Conservation (phyloP, 2,329 filamentous ascomycete genomes). For the Phialophora verrucosa region DNA sequence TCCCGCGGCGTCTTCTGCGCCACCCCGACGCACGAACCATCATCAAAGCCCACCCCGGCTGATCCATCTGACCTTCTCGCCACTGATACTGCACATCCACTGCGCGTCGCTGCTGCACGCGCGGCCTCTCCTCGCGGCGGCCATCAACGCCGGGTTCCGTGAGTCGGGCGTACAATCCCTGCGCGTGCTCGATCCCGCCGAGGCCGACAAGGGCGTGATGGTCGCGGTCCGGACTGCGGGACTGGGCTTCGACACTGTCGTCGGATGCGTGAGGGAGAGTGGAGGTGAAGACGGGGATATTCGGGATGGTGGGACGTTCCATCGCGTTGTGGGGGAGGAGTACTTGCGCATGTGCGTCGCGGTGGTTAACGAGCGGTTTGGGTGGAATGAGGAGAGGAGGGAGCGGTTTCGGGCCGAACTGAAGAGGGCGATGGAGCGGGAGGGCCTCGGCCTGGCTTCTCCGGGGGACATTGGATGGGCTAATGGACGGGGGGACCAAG, state of each 20-base stretch:
- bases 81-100: slow-evolving; percentile 75
- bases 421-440: slow-evolving; percentile 35
- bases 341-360: slow-evolving; percentile 71
- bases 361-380: slow-evolving; percentile 70
- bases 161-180: slow-evolving; percentile 79
- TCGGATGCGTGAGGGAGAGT: slow-evolving; percentile 60
- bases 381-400: slow-evolving; percentile 48
- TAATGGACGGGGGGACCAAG: neutral
- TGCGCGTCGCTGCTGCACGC: slow-evolving; percentile 76
- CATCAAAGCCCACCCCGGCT: slow-evolving; percentile 12
- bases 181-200: slow-evolving; percentile 53
- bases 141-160: slow-evolving; percentile 81
- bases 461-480: slow-evolving; percentile 10
- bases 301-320: slow-evolving; percentile 42
- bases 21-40: no score
- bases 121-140: slow-evolving; percentile 75
- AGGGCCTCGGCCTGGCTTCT: slow-evolving; percentile 14
- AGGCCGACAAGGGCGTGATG: slow-evolving; percentile 50
- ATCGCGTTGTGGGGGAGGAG: slow-evolving; percentile 63
- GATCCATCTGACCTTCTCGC: slow-evolving; percentile 39
- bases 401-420: slow-evolving; percentile 43
- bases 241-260: slow-evolving; percentile 77
- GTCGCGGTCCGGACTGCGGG: slow-evolving; percentile 85
- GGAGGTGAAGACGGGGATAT: slow-evolving; percentile 39
- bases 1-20: neutral